Evolutionary conservation across 257 asterid genomes (phyloP), one percentile per base, ranked within the genome.

Genomic region (Ophiorrhiza pumila): DNA sequence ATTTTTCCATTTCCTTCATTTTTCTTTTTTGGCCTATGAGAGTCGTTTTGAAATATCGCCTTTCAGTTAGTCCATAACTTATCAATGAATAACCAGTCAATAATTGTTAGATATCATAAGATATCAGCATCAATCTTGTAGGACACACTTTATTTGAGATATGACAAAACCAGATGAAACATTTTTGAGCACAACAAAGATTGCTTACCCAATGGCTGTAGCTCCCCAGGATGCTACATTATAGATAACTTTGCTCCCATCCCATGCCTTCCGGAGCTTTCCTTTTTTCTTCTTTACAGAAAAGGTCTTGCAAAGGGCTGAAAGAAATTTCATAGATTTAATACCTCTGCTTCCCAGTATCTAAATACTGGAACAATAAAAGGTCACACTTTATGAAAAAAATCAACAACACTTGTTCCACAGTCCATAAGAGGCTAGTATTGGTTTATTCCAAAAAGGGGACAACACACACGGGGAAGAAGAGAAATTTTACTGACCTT

Each of bases 141-240:
- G 49, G 20, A 56, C 18, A 46, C 29, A 22, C 49, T 39, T 53
- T 31, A 50, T 41, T 46, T 65, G 29, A 72, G 74, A 49, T 41
- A 37, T 34, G 11, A 42, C 50, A 45, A 37, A 23, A 32, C 43
- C 32, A 58, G 52, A 63, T 69, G 71, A 20, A 55, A 75, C 50
- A 15, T 2, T 42, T 45, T 63, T 17, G 29, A 63, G 47, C 25
- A 67, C 62, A 67, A 46, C 73, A 53, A 79, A 75, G 60, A 73
- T 49, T 52, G 72, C 95, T 84, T 78, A 95, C 99, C 99, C 99
- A 70, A 95, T 81, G 69, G 98, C 99, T 65, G 99, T 95, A 75
- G 99, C 98, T 76, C 99, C 99, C 99, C 99, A 95, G 22, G 99
- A 95, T 59, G 98, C 99, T 65, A 95, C 96, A 47, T 92, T 95